Evolutionary conservation across 768 basidiomycete genomes (phyloP).

Genomic region (Psilocybe cubensis): DNA sequence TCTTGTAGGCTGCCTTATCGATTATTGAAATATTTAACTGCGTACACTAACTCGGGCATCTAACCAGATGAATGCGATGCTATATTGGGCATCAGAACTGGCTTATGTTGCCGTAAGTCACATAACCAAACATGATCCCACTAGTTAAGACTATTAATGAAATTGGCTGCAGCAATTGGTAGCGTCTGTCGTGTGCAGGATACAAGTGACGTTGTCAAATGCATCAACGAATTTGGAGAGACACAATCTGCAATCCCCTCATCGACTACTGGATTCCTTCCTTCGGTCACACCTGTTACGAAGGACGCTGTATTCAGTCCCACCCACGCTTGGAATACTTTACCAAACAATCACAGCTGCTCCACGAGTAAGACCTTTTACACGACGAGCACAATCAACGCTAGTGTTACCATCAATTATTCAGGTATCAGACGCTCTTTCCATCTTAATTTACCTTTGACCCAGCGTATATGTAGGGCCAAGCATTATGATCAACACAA

Average conservation of each 20-base stretch:
- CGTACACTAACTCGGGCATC: background rate
- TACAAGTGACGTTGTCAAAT: slow-evolving; percentile 2
- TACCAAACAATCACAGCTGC: background rate
- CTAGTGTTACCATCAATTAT: slow-evolving; percentile 23
- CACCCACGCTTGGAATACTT: slow-evolving; percentile 1
- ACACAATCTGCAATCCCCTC: slow-evolving; percentile 19
- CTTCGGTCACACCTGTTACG: slow-evolving; percentile 10
- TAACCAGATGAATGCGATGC: background rate
- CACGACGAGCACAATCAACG: slow-evolving; percentile 17
- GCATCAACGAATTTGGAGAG: slow-evolving; percentile 20
- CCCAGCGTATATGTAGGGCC: slow-evolving; percentile 11
- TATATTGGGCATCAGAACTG: background rate
- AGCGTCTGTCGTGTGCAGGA: slow-evolving; percentile 1
- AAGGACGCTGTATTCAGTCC: background rate
- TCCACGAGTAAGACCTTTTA: slow-evolving; percentile 8
- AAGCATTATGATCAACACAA: slow-evolving; percentile 22
- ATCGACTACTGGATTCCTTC: slow-evolving; percentile 16
- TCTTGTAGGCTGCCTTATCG: background rate
- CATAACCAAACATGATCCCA: background rate
- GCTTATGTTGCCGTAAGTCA: slow-evolving; percentile 3
- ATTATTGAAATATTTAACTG: background rate
- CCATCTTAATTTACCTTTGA: background rate
- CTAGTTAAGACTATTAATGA: background rate
- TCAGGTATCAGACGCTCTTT: slow-evolving; percentile 12
- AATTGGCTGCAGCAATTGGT: background rate